Conservation (phyloP, 164 flowering plant genomes). For the grape (Vitis vinifera) region ASM3070453v1 NC_081821.1:6623001-6623500, state of each 20-base stretch:
- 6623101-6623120: too few relatives aligned
- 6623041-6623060: not conserved
- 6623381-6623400: too few relatives aligned
- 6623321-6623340: conserved; percentile 47
- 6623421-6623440: too few relatives aligned
- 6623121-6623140: too few relatives aligned
- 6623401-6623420: too few relatives aligned
- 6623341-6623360: conserved; percentile 8
- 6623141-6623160: conserved; percentile 37
- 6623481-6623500: too few relatives aligned
- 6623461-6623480: too few relatives aligned
- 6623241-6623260: conserved; percentile 44
- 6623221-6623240: conserved; percentile 53
- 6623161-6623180: conserved; percentile 72
- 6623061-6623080: conserved; percentile 6
- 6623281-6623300: conserved; percentile 41
- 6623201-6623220: conserved; percentile 46
- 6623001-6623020: conserved; percentile 31
- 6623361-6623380: too few relatives aligned
- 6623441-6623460: too few relatives aligned
- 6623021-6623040: not conserved
- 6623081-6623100: too few relatives aligned
- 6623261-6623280: conserved; percentile 59
- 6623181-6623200: conserved; percentile 36
- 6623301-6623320: conserved; percentile 76